Conservation (phyloP, 2,329 filamentous ascomycete genomes). For the Sporothrix brunneoviolacea region DNA sequence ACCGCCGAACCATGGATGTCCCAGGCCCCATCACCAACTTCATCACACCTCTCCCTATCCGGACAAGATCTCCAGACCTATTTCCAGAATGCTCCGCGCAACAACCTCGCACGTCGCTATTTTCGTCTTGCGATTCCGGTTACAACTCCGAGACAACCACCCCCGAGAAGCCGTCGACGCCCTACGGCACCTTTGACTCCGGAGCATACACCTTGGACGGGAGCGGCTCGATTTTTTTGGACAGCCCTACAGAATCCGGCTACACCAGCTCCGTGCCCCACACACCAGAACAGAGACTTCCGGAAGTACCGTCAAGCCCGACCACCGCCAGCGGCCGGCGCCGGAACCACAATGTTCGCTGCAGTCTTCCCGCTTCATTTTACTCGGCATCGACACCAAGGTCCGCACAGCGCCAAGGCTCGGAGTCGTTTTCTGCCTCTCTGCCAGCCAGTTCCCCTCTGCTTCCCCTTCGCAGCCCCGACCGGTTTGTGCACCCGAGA, state of each 20-base stretch:
- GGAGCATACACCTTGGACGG: slow-evolving; percentile 15
- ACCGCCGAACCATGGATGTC: background rate
- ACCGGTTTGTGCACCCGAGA: slow-evolving; percentile 47
- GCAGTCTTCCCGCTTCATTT: slow-evolving; percentile 12
- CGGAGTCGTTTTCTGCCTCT: slow-evolving; percentile 20
- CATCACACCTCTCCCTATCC: background rate
- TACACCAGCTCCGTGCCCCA: background rate
- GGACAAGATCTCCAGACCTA: background rate
- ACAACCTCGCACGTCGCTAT: no score
- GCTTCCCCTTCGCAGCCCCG: slow-evolving; percentile 26
- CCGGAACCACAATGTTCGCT: background rate
- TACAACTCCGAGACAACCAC: slow-evolving; percentile 16
- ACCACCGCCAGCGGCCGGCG: slow-evolving; percentile 6
- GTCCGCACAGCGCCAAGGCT: slow-evolving; percentile 15
- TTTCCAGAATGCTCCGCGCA: background rate
- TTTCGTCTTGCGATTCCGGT: slow-evolving; percentile 17
- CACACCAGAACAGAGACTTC: background rate
- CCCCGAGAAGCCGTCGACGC: background rate
- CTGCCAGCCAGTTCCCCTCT: background rate
- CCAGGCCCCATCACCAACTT: background rate
- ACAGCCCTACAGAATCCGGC: background rate
- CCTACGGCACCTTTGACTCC: background rate
- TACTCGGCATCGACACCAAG: slow-evolving; percentile 12
- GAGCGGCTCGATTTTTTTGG: background rate
- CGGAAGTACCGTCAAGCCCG: background rate